Evolutionary conservation across 1,284 basidiomycete genomes (phyloP).

Genomic region (Moesziomyces antarcticus): DNA sequence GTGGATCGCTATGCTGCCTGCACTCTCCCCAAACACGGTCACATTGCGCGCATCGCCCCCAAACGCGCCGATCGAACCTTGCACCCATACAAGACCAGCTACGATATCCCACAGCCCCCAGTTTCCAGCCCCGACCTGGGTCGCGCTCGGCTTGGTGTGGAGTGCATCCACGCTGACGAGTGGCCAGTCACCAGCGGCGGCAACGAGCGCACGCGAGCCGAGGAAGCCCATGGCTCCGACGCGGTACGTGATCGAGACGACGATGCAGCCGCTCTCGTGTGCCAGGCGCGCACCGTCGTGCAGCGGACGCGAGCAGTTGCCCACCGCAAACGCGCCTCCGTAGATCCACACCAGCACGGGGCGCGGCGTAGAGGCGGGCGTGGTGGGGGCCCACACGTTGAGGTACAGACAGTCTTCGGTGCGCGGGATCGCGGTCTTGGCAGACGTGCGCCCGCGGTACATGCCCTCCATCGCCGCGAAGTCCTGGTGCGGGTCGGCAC

Average conservation of each 20-base stretch:
- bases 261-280: slow-evolving; percentile 65
- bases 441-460: slow-evolving; percentile 18
- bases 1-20: slow-evolving; percentile 51
- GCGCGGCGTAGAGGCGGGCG: slow-evolving; percentile 40
- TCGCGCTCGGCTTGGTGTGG: slow-evolving; percentile 4
- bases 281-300: slow-evolving; percentile 35
- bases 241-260: slow-evolving; percentile 71
- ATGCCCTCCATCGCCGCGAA: slow-evolving; percentile 40
- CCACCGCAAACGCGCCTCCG: slow-evolving; percentile 70
- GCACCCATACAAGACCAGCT: slow-evolving; percentile 73
- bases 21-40: slow-evolving; percentile 60
- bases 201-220: slow-evolving; percentile 70
- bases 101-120: slow-evolving; percentile 76
- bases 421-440: slow-evolving; percentile 25
- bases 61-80: slow-evolving; percentile 75
- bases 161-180: slow-evolving; percentile 19
- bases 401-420: slow-evolving; percentile 73
- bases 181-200: slow-evolving; percentile 34
- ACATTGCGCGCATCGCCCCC: slow-evolving; percentile 75
- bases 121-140: slow-evolving; percentile 67
- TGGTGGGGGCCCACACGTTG: slow-evolving; percentile 67
- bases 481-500: slow-evolving; percentile 44
- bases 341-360: slow-evolving; percentile 73
- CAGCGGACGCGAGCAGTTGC: slow-evolving; percentile 47
- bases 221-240: slow-evolving; percentile 71